A percentile compares a stretch with the other conserved stretches of the same genome.
Evolutionary conservation across 2,329 filamentous ascomycete genomes (phyloP).

Genomic region (Colletotrichum simmondsii): DNA sequence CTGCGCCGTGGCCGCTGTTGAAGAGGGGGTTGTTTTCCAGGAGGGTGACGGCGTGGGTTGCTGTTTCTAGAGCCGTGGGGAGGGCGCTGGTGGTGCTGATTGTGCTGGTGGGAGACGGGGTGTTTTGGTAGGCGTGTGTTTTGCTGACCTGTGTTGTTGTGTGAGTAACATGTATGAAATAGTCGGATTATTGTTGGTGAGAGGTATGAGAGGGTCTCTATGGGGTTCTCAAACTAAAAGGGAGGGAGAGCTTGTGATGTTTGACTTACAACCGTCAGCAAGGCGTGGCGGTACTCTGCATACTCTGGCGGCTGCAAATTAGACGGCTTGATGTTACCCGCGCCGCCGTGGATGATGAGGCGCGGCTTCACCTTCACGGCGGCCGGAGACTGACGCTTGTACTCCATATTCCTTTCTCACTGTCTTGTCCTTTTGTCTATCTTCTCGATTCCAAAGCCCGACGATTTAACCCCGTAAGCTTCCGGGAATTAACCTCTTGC

Average conservation of each 20-base stretch:
- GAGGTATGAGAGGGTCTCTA: not conserved
- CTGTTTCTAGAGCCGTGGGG: constrained; percentile 76
- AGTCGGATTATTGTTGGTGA: not conserved
- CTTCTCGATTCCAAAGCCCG: not conserved
- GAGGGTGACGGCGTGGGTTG: constrained; percentile 78
- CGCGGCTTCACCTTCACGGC: constrained; percentile 58
- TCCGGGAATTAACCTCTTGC: too few relatives aligned
- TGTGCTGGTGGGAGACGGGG: constrained; percentile 31
- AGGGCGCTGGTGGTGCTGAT: constrained; percentile 28
- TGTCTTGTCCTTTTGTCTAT: not conserved
- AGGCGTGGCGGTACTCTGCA: constrained; percentile 66
- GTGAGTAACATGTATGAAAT: not conserved
- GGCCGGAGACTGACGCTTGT: constrained; percentile 41
- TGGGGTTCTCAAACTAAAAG: not conserved
- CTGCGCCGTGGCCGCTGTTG: constrained; percentile 85
- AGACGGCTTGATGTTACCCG: constrained; percentile 73
- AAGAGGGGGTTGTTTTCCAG: constrained; percentile 86
- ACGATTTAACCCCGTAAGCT: too few relatives aligned
- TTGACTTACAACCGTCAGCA: constrained; percentile 68
- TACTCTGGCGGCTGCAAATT: constrained; percentile 70
- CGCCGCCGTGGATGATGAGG: constrained; percentile 78
- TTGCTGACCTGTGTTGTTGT: constrained; percentile 53
- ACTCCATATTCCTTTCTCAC: constrained; percentile 49
- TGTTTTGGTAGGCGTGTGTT: constrained; percentile 59
- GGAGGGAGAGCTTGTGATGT: too few relatives aligned